These are phyloP conservation scores for Pestalotiopsis sp. DNA, from an alignment of 2,329 filamentous ascomycete species.

Conservation along the genomic window DNA sequence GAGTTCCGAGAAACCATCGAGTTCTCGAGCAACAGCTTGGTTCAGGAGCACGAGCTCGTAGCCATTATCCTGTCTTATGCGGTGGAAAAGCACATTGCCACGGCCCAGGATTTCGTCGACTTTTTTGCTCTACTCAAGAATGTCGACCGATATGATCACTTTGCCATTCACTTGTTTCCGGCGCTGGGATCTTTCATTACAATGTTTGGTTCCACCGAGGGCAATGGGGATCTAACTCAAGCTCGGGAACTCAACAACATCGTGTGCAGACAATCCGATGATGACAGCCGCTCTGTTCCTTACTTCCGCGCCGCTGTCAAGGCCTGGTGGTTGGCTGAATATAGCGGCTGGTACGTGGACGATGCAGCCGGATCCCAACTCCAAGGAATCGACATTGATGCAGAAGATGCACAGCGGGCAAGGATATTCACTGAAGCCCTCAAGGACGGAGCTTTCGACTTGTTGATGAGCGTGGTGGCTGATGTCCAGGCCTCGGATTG, in stretches of 20 bases:
- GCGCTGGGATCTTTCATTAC: constrained; percentile 76
- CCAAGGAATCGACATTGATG: constrained; percentile 64
- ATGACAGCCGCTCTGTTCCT: constrained; percentile 70
- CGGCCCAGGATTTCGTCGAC: constrained; percentile 70
- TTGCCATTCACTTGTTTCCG: constrained; percentile 77
- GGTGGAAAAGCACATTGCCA: constrained; percentile 74
- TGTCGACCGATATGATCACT: constrained; percentile 72
- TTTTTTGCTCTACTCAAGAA: constrained; percentile 71
- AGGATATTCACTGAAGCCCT: constrained; percentile 76
- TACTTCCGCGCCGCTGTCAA: constrained; percentile 79
- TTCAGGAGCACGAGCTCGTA: constrained; percentile 87
- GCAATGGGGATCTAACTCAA: constrained; percentile 66
- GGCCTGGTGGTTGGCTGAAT: constrained; percentile 90
- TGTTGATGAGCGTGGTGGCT: constrained; percentile 81
- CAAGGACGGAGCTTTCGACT: constrained; percentile 90
- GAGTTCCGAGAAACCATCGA: constrained; percentile 76
- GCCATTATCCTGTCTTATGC: constrained; percentile 79
- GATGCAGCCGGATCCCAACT: constrained; percentile 62
- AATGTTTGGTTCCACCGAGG: constrained; percentile 77
- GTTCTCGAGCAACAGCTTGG: constrained; percentile 77
- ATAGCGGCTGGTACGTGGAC: constrained; percentile 87
- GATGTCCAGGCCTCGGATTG: constrained; percentile 81
- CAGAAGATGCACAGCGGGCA: constrained; percentile 72
- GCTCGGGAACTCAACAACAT: constrained; percentile 71
- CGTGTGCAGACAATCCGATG: constrained; percentile 68